A percentile compares a stretch with the other conserved stretches of the same genome.
These are phyloP conservation scores for Petrea volubilis DNA, from an alignment of 257 asterid genomes.

Conservation along the genomic window DNA sequence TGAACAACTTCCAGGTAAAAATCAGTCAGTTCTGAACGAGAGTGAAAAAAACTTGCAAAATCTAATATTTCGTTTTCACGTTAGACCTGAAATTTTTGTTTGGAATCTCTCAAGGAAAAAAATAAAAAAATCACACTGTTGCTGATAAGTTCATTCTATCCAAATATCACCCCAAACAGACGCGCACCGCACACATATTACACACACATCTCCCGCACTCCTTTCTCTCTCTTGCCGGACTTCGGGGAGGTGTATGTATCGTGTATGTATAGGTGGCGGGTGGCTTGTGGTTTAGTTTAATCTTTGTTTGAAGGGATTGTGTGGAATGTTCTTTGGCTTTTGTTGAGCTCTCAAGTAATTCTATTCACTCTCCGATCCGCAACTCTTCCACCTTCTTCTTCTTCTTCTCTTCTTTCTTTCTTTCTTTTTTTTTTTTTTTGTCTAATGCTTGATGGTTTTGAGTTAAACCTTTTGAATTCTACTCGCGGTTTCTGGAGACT, in stretches of 20 bases:
- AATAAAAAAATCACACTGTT: slow-evolving; percentile 3
- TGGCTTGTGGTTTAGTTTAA: slow-evolving; percentile 29
- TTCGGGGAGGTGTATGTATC: slow-evolving; percentile 13
- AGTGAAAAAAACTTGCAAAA: no score
- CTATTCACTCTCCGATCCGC: slow-evolving; percentile 43
- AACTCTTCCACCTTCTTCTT: slow-evolving; percentile 26
- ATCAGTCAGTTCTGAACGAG: no score
- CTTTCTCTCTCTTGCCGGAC: neutral
- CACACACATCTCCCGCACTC: neutral
- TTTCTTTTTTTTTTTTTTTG: neutral
- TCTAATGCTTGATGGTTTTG: neutral
- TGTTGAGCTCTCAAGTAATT: slow-evolving; percentile 35
- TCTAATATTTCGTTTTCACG: no score
- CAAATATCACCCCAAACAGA: slow-evolving; percentile 18
- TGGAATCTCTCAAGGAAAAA: no score
- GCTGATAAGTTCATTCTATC: slow-evolving; percentile 22
- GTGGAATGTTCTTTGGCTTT: slow-evolving; percentile 43
- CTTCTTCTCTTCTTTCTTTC: neutral
- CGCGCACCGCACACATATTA: slow-evolving; percentile 28
- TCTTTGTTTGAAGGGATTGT: slow-evolving; percentile 8
- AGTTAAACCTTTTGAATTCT: neutral
- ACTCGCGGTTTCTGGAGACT: slow-evolving; percentile 16
- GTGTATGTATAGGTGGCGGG: slow-evolving; percentile 29
- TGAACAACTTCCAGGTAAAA: neutral
- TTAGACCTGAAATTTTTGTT: neutral